These are phyloP conservation scores for Aphanomyces stellatus DNA, from an alignment of 352 stramenopile species.

Conservation along the genomic window DNA sequence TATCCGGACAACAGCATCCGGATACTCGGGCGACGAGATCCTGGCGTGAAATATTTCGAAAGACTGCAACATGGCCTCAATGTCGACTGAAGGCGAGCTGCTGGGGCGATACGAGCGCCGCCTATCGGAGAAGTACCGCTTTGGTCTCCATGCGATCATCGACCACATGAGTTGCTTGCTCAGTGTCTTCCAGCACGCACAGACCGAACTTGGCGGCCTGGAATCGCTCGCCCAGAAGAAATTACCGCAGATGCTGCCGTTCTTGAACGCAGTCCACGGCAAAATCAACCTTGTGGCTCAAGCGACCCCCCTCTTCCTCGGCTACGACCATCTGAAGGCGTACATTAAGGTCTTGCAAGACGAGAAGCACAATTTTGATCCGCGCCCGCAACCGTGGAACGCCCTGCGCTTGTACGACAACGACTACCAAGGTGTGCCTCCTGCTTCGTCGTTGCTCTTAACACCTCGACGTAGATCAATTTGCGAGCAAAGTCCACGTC, in stretches of 20 bases:
- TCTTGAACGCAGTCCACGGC: background rate
- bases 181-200: background rate
- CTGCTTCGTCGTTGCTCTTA: background rate
- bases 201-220: background rate
- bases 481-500: background rate
- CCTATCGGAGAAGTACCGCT: slow-evolving; percentile 10
- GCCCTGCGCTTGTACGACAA: slow-evolving; percentile 9
- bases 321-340: background rate
- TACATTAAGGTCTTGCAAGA: slow-evolving; percentile 6
- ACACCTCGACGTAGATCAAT: background rate
- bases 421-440: slow-evolving; percentile 10
- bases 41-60: background rate
- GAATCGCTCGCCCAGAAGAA: slow-evolving; percentile 4
- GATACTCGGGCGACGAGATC: background rate
- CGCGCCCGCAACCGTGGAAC: slow-evolving; percentile 11
- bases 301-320: slow-evolving; percentile 6
- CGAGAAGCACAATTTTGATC: slow-evolving; percentile 1
- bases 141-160: slow-evolving; percentile 11
- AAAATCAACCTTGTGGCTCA: background rate
- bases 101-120: slow-evolving; percentile 6
- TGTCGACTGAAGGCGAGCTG: background rate
- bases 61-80: background rate
- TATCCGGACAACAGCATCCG: background rate
- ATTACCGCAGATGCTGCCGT: slow-evolving; percentile 2
- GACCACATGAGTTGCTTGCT: slow-evolving; percentile 5